phyloP scores from a whole-genome alignment of 2,329 filamentous ascomycete species.

The Penicillium carneum region DNA sequence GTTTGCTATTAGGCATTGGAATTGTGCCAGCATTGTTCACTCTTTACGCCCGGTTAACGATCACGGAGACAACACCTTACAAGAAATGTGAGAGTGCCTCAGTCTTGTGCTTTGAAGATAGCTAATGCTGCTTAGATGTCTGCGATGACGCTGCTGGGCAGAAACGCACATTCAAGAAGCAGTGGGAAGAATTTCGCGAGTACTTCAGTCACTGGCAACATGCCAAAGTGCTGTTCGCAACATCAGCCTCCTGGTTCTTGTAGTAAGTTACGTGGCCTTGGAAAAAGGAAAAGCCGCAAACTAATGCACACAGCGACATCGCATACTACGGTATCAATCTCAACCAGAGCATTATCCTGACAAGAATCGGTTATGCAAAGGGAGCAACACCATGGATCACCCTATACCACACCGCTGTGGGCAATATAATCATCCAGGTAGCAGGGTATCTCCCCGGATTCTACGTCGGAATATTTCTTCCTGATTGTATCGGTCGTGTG shows the following conservation, averaged over 20 bases:
- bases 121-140: constrained; percentile 19
- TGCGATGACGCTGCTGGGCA: constrained; percentile 21
- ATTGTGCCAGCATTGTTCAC: constrained; percentile 34
- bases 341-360: constrained; percentile 46
- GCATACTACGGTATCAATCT: constrained; percentile 48
- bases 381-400: constrained; percentile 42
- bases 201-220: constrained; percentile 45
- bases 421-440: constrained; percentile 44
- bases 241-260: constrained; percentile 44
- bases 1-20: constrained; percentile 36
- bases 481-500: constrained; percentile 34
- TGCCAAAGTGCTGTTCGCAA: constrained; percentile 45
- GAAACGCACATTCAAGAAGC: constrained; percentile 23
- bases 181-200: constrained; percentile 40
- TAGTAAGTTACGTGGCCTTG: constrained; percentile 21
- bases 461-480: constrained; percentile 37
- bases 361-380: constrained; percentile 43
- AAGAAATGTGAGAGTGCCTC: constrained; percentile 24
- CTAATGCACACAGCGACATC: constrained; percentile 30
- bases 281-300: not conserved
- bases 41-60: constrained; percentile 39
- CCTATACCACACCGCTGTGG: constrained; percentile 45
- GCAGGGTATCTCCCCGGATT: constrained; percentile 35
- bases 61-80: constrained; percentile 29
- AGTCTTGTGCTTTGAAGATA: not conserved